These are phyloP conservation scores for Withania somnifera DNA, from an alignment of 305 asterid species.

Conservation along the genomic window DNA sequence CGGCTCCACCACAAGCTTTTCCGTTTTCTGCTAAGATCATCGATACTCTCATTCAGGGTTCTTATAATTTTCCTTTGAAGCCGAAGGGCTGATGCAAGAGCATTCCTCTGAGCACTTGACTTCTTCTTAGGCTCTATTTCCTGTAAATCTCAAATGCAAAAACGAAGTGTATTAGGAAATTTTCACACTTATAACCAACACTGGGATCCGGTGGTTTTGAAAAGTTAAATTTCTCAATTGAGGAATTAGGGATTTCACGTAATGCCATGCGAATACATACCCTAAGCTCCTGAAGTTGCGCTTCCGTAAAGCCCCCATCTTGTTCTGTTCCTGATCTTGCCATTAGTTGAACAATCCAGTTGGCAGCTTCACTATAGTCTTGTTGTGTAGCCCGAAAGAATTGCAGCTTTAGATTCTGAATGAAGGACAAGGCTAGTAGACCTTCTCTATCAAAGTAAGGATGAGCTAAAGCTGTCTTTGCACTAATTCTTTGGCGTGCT, in stretches of 20 bases:
- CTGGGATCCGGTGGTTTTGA: background rate
- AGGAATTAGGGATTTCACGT: background rate
- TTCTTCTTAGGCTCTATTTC: slow-evolving; percentile 62
- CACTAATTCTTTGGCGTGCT: slow-evolving; percentile 78
- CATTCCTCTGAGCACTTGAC: slow-evolving; percentile 60
- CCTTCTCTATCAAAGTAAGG: slow-evolving; percentile 91
- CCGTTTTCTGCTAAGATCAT: slow-evolving; percentile 49
- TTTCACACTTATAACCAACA: background rate
- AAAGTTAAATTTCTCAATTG: background rate
- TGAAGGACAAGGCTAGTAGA: slow-evolving; percentile 65
- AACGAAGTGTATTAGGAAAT: background rate
- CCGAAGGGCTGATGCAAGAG: slow-evolving; percentile 79
- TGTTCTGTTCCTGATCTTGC: slow-evolving; percentile 80
- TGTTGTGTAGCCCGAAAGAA: slow-evolving; percentile 75
- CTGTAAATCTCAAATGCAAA: slow-evolving; percentile 26
- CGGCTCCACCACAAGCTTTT: slow-evolving; percentile 90
- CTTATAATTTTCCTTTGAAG: slow-evolving; percentile 52
- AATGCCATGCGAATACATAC: slow-evolving; percentile 19
- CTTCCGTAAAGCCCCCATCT: slow-evolving; percentile 95
- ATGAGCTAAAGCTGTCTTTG: slow-evolving; percentile 85
- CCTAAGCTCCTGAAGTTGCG: slow-evolving; percentile 77
- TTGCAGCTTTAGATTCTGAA: slow-evolving; percentile 71
- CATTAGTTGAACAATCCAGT: slow-evolving; percentile 76
- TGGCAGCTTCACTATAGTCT: slow-evolving; percentile 74
- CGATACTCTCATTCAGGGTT: slow-evolving; percentile 63